Conservation (phyloP, 352 stramenopile species). For the Salisapilia sapeloensis region DNA sequence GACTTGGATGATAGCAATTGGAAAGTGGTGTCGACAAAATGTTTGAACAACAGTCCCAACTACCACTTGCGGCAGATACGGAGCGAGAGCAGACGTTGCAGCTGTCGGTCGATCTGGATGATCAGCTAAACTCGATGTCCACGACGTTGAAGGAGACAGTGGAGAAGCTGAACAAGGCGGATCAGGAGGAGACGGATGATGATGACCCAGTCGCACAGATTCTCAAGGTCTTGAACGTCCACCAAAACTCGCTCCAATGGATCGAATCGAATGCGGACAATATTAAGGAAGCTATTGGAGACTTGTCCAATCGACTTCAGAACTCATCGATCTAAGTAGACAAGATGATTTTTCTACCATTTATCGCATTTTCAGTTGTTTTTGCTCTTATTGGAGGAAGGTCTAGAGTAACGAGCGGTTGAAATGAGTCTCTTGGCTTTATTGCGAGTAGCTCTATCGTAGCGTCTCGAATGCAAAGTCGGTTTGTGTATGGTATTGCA, state of each 20-base stretch:
- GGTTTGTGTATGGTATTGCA: too few relatives aligned
- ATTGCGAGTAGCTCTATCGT: too few relatives aligned
- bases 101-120: slow-evolving; percentile 72
- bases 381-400: too few relatives aligned
- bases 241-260: slow-evolving; percentile 80
- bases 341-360: too few relatives aligned
- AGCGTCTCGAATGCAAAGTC: too few relatives aligned
- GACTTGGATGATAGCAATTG: slow-evolving; percentile 31
- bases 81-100: slow-evolving; percentile 76
- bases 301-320: slow-evolving; percentile 51
- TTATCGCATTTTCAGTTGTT: too few relatives aligned
- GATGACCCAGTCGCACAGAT: slow-evolving; percentile 74
- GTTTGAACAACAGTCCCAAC: slow-evolving; percentile 75
- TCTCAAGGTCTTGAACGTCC: slow-evolving; percentile 81
- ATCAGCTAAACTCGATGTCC: slow-evolving; percentile 78
- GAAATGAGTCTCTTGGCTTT: too few relatives aligned
- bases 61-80: slow-evolving; percentile 70
- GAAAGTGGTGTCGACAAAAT: slow-evolving; percentile 83
- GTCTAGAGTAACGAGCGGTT: too few relatives aligned
- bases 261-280: slow-evolving; percentile 52
- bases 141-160: slow-evolving; percentile 78
- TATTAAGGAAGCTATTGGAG: slow-evolving; percentile 48
- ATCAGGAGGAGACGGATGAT: slow-evolving; percentile 47
- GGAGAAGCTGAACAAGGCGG: slow-evolving; percentile 73
- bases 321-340: slow-evolving; percentile 45